These are phyloP conservation scores for Byssothecium circinans DNA, from an alignment of 2,329 filamentous ascomycete genomes.

Conservation along the genomic window DNA sequence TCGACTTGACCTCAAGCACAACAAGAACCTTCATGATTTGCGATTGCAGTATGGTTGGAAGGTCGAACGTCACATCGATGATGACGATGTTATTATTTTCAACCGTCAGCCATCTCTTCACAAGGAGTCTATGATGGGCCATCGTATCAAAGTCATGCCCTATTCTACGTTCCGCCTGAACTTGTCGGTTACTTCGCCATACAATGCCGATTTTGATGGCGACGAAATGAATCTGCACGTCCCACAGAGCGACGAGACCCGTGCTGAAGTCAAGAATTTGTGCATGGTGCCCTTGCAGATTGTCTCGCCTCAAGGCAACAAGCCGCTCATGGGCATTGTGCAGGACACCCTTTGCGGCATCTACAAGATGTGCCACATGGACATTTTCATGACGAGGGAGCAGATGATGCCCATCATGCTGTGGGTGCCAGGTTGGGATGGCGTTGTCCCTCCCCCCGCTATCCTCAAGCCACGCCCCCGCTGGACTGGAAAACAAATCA, in stretches of 20 bases:
- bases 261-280: constrained; percentile 89
- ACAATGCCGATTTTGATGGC: constrained; percentile 99
- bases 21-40: constrained; percentile 83
- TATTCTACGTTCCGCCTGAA: constrained; percentile 99
- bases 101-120: constrained; percentile 98
- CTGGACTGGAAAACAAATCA: constrained; percentile 98
- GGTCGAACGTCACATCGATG: constrained; percentile 93
- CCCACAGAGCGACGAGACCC: constrained; percentile 94
- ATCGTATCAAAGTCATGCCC: constrained; percentile 95
- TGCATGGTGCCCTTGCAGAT: constrained; percentile 99
- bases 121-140: constrained; percentile 99
- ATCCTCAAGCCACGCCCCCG: constrained; percentile 88
- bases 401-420: constrained; percentile 96
- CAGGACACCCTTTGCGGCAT: constrained; percentile 95
- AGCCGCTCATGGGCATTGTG: constrained; percentile 98
- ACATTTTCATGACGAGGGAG: constrained; percentile 86
- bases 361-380: constrained; percentile 88
- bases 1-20: constrained; percentile 90
- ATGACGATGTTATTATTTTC: constrained; percentile 98
- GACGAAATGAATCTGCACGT: constrained; percentile 99
- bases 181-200: constrained; percentile 94
- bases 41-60: constrained; percentile 96
- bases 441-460: constrained; percentile 87
- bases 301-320: constrained; percentile 95
- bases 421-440: constrained; percentile 98